A percentile compares a stretch with the other conserved stretches of the same genome.
Evolutionary conservation across 805 yeast species (phyloP).

Genomic region (Scheffersomyces spartinae): DNA sequence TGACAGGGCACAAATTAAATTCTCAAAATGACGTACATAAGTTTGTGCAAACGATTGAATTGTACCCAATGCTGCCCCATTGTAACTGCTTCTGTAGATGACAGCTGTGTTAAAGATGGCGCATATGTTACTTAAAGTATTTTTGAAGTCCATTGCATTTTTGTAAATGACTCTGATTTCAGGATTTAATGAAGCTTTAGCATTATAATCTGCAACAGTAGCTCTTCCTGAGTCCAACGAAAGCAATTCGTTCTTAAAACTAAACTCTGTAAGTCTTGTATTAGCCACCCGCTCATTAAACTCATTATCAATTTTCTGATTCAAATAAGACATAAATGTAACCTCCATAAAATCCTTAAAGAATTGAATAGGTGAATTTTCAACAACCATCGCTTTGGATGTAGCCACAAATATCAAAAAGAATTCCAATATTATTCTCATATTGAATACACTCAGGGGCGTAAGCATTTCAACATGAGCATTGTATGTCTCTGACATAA

Average conservation of each 20-base stretch:
- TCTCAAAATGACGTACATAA: slow-evolving; percentile 23
- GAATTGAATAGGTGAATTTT: slow-evolving; percentile 30
- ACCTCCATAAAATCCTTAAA: slow-evolving; percentile 54
- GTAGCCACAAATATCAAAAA: slow-evolving; percentile 60
- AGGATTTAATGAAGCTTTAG: slow-evolving; percentile 23
- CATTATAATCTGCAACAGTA: slow-evolving; percentile 13
- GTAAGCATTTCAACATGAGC: slow-evolving; percentile 55
- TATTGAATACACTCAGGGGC: slow-evolving; percentile 63
- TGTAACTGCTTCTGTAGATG: slow-evolving; percentile 46
- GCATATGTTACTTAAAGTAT: slow-evolving; percentile 36
- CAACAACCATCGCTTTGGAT: slow-evolving; percentile 26
- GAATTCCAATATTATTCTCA: slow-evolving; percentile 68
- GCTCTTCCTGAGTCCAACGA: slow-evolving; percentile 7
- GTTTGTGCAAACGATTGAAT: slow-evolving; percentile 20
- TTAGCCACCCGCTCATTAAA: slow-evolving; percentile 33
- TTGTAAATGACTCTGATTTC: slow-evolving; percentile 21
- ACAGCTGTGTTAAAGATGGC: slow-evolving; percentile 48
- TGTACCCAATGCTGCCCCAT: slow-evolving; percentile 30
- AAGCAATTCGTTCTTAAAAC: no score
- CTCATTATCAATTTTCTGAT: slow-evolving; percentile 39
- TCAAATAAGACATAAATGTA: slow-evolving; percentile 54
- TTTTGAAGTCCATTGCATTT: slow-evolving; percentile 36
- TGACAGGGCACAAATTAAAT: no score
- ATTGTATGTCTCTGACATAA: slow-evolving; percentile 45
- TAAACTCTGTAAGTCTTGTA: no score